Evolutionary conservation across 768 basidiomycete species (phyloP).

Genomic region (Termitomyces sp.): DNA sequence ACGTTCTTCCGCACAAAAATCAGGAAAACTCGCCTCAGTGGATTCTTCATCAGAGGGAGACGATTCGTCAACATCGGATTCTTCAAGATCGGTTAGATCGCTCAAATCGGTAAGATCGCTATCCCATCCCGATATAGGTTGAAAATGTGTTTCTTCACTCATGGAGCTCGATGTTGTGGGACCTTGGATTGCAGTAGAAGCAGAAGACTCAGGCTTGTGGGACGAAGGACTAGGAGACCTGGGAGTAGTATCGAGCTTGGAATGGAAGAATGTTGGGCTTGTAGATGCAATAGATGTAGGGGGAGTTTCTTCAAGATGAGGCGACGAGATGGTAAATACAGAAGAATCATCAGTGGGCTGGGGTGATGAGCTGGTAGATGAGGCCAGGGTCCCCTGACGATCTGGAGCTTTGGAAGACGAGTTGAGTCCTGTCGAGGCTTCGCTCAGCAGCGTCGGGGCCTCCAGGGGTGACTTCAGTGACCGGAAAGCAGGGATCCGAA

Average conservation of each 20-base stretch:
- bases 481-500: slow-evolving; percentile 1
- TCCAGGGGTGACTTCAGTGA: not conserved
- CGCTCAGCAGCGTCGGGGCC: not conserved
- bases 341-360: not conserved
- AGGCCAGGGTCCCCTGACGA: no score
- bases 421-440: not conserved
- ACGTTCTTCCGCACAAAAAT: not conserved
- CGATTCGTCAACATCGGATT: slow-evolving; percentile 15
- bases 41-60: slow-evolving; percentile 4
- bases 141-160: not conserved
- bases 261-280: not conserved
- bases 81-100: slow-evolving; percentile 20
- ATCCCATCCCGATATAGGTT: slow-evolving; percentile 23
- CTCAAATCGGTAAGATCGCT: slow-evolving; percentile 31
- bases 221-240: not conserved
- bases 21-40: not conserved
- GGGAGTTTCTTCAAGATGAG: not conserved
- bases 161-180: not conserved
- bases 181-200: not conserved
- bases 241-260: not conserved
- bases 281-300: not conserved
- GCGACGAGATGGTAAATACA: not conserved
- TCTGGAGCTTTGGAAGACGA: not conserved
- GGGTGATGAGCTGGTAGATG: not conserved
- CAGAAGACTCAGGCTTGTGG: not conserved